Base-by-base conservation (phyloP, 2,329 filamentous ascomycete genomes). In the Colletotrichum noveboracense region DNA sequence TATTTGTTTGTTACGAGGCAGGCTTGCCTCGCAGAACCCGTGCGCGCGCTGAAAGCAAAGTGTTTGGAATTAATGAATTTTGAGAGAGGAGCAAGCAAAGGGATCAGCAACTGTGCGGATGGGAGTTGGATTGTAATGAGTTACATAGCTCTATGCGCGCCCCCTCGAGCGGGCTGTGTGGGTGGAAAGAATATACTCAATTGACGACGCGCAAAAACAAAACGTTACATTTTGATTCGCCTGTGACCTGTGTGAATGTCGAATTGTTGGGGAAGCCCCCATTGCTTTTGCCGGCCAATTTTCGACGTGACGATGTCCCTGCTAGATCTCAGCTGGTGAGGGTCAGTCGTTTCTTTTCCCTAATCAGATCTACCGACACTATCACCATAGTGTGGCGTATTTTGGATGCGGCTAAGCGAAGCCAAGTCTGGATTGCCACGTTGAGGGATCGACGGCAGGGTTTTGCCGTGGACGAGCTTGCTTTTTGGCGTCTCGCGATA, bases 31-130 rank as follows among this genome's bases (percentile, higher is more conserved):
- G 61, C 28, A 30, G 34, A 60, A 30, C 6, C 26, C 16, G 18
- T 38, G 52, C 55, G 52, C 66, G 30, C 38, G 38, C 18, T 48
- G 38, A 48, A 48, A 48, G 32, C 34, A 71, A 64, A 64, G 18
- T 28, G 64, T 56, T 67, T 75, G 73, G 73, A 64, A 67, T 67
- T 75, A 75, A 75, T 75, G 73, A 64, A 24, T 68, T 55, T 32
- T 61, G 58, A 30, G 30, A 18, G 36, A 61, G 12, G n/a, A 30
- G 14, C 21, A 36, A 62, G 56, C 34, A 28, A 18, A 61, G 21
- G 52, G 24, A 58, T 70, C 58, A 48, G 38, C 36, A 64, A 26
- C 12, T 24, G 32, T 34, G 67, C 28, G 61, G 62, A 32, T 52
- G 38, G 24, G 64, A 30, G 28, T 21, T 36, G 55, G 24, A 71